phyloP scores from a whole-genome alignment of 495 filamentous ascomycete genomes.

The Hapsidospora chrysogenum region DNA sequence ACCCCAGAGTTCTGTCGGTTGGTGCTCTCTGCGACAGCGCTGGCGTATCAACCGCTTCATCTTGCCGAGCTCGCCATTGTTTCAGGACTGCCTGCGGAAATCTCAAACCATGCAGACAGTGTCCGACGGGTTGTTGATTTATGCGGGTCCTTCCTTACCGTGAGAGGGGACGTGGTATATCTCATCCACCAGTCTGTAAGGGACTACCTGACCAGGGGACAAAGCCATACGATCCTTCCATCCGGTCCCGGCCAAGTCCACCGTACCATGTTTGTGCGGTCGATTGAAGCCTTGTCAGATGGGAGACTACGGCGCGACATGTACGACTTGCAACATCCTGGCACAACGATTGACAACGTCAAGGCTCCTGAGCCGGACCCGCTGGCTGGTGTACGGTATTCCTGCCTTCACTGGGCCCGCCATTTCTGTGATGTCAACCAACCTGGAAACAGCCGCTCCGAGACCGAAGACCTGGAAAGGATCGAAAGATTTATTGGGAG shows the following conservation, averaged over 20 bases:
- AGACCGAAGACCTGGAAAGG: not conserved
- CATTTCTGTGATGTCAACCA: conserved; percentile 7
- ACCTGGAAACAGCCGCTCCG: not conserved
- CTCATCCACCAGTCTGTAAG: conserved; percentile 29
- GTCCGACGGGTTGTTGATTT: conserved; percentile 5
- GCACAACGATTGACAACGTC: conserved; percentile 3
- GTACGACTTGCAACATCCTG: not conserved
- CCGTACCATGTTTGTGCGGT: conserved; percentile 13
- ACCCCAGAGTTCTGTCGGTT: conserved; percentile 4
- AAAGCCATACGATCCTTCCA: conserved; percentile 6
- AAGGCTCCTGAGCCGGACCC: conserved; percentile 11
- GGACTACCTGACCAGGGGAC: conserved; percentile 13
- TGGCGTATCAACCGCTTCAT: conserved; percentile 7
- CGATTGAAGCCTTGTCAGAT: conserved; percentile 7
- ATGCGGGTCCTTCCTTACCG: conserved; percentile 17
- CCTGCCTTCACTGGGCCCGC: conserved; percentile 20
- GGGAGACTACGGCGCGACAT: conserved; percentile 3
- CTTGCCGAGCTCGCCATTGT: conserved; percentile 5
- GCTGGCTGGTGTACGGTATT: conserved; percentile 13
- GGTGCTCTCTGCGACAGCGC: conserved; percentile 5
- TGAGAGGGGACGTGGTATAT: conserved; percentile 12
- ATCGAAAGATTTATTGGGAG: not conserved
- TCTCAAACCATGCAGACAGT: not conserved
- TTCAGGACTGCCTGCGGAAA: conserved; percentile 1
- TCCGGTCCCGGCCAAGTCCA: conserved; percentile 8